Evolutionary conservation across 2,329 filamentous ascomycete species (phyloP).

Genomic region (Teratosphaeria viscida): DNA sequence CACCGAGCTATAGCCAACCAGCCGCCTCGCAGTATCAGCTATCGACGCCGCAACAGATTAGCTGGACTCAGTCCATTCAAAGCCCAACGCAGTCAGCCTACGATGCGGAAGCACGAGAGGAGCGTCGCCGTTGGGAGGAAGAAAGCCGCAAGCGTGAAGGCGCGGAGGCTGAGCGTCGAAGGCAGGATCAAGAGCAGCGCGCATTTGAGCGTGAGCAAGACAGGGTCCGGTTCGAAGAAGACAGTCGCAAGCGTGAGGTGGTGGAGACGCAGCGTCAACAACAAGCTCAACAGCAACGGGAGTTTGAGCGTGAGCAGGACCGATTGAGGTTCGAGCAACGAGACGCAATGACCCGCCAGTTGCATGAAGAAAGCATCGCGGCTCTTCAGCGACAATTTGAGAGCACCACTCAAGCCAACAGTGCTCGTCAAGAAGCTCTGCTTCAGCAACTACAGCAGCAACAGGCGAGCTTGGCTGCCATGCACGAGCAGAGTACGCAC

Average conservation of each 20-base stretch:
- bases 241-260: not conserved
- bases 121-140: not conserved
- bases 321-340: not conserved
- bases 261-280: not conserved
- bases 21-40: not conserved
- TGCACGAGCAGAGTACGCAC: not conserved
- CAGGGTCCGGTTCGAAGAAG: not conserved
- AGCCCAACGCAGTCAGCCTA: not conserved
- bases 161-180: not conserved
- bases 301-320: not conserved
- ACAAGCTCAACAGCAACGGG: not conserved
- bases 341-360: not conserved
- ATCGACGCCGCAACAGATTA: not conserved
- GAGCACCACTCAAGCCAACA: not conserved
- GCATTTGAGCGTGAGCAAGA: not conserved
- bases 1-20: not conserved
- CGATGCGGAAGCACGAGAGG: not conserved
- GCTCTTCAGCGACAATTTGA: not conserved
- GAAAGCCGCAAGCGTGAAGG: not conserved
- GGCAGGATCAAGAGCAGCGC: not conserved
- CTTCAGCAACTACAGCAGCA: not conserved
- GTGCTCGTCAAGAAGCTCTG: not conserved
- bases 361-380: not conserved
- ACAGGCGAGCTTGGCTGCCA: not conserved
- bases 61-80: not conserved